These are phyloP conservation scores for Bipolaris bicolor DNA, from an alignment of 2,329 filamentous ascomycete species.

Conservation along the genomic window DNA sequence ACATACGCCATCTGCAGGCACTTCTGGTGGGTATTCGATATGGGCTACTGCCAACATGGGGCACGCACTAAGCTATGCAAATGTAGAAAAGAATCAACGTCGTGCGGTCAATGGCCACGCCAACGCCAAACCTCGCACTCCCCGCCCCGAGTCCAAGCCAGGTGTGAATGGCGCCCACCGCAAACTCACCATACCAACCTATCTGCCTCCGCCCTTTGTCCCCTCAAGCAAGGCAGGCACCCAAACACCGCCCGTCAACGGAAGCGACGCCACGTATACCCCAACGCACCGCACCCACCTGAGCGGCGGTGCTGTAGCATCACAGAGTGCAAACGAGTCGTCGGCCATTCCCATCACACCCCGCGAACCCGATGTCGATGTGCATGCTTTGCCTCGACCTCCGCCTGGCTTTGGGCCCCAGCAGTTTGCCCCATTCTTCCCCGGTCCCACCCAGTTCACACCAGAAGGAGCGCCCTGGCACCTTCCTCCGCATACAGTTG, in stretches of 20 bases:
- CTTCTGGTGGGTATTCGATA: conserved; percentile 28
- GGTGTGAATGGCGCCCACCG: conserved; percentile 31
- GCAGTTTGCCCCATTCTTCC: conserved; percentile 40
- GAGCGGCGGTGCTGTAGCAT: conserved; percentile 47
- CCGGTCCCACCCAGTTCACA: conserved; percentile 44
- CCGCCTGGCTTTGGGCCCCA: conserved; percentile 43
- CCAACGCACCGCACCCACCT: conserved; percentile 32
- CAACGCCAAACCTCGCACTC: conserved; percentile 9
- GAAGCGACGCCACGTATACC: conserved; percentile 15
- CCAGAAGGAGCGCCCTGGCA: conserved; percentile 44
- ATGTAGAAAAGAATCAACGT: conserved; percentile 10
- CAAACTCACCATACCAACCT: conserved; percentile 29
- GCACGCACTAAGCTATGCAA: conserved; percentile 4
- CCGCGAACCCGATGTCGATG: conserved; percentile 28
- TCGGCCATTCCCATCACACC: conserved; percentile 48
- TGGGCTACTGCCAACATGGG: background rate
- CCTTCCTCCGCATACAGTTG: conserved; percentile 38
- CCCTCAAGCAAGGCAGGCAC: conserved; percentile 35
- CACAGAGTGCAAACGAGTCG: conserved; percentile 48
- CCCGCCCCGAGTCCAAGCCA: conserved; percentile 21
- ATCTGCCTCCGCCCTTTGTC: conserved; percentile 48
- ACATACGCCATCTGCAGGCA: conserved; percentile 21
- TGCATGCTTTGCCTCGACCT: conserved; percentile 32
- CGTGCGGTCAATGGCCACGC: conserved; percentile 9
- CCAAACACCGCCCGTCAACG: conserved; percentile 33